phyloP scores from a whole-genome alignment of 2,329 filamentous ascomycete species.

The Chrysosporium keratinophilum region DNA sequence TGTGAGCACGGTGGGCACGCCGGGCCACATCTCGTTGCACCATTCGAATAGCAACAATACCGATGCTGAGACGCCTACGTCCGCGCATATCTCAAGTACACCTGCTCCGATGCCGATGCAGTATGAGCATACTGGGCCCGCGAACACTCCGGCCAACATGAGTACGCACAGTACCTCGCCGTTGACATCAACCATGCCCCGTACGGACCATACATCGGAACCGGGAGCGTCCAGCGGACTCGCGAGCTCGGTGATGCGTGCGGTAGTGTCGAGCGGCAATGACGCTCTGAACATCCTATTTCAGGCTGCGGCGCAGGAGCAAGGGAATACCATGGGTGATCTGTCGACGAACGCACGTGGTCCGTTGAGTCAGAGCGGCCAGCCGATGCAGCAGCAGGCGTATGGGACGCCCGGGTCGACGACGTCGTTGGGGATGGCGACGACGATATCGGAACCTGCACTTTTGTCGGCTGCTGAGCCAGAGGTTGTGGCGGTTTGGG shows the following conservation, averaged over 20 bases:
- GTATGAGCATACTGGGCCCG: conserved; percentile 11
- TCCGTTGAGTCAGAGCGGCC: conserved; percentile 15
- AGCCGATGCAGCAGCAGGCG: conserved; percentile 27
- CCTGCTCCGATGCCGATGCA: conserved; percentile 7
- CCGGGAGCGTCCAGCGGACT: conserved; percentile 25
- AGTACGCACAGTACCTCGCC: conserved; percentile 11
- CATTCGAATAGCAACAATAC: conserved; percentile 1
- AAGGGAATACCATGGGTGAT: conserved; percentile 18
- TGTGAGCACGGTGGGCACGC: background rate
- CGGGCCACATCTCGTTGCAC: conserved; percentile 8
- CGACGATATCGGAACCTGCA: conserved; percentile 22
- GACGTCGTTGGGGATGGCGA: conserved; percentile 14
- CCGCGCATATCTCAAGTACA: conserved; percentile 1
- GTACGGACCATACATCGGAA: background rate
- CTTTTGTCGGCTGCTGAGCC: conserved; percentile 23
- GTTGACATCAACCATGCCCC: conserved; percentile 8
- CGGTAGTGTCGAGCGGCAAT: conserved; percentile 44
- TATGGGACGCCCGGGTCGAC: conserved; percentile 28
- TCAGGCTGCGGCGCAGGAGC: conserved; percentile 38
- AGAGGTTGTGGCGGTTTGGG: conserved; percentile 39
- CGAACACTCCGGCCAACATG: conserved; percentile 12
- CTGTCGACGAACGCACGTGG: background rate
- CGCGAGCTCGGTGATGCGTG: conserved; percentile 37
- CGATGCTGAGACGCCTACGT: conserved; percentile 9
- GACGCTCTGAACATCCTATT: conserved; percentile 46